Base-by-base conservation (phyloP, 2,329 filamentous ascomycete genomes). In the Aurifilum marmelostoma region DNA sequence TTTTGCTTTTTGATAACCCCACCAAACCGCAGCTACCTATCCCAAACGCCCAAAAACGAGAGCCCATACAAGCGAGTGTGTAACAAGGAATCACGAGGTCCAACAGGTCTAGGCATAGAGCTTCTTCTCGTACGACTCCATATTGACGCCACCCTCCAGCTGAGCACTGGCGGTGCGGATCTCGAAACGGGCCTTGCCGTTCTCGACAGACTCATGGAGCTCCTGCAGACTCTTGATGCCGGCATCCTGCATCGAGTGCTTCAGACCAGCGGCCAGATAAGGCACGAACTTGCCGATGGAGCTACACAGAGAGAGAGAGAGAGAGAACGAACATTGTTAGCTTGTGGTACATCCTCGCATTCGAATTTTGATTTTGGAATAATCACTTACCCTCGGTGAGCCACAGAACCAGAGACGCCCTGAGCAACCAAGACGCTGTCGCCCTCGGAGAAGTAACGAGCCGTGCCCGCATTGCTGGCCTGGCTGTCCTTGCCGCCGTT, bases 91-190 rank as follows among this genome's bases (percentile, higher is more conserved):
- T 18, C 32, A n/a, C 6, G 3, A 9, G 18, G n/a, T 65, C 52
- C 39, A 4, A 34, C 8, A 64, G 27, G 16, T 50, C 75, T 89
- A 97, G 76, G 94, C 93, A 83, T 97, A 99, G 74, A 99, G 91
- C 88, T 98, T 99, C 92, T 99, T 99, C 87, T 98, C 96, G 80
- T 97, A 98, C 79, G 93, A 95, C 85, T 98, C 94, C 87, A 99
- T 94, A 84, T 98, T 97, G 71, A 99, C 94, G 79, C 95, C 96
- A 73, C 96, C 96, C 86, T 99, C 96, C 70, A 97, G 87, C 87
- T 97, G 94, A 64, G 96, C 96, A 81, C 94, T 97, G 70, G 94
- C 92, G 71, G 94, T 98, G 76, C 96, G 88, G 77, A 98, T 87
- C 86, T 99, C 96, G 79, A 99, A 99, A 76, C 96, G 89, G 67